Percentiles rank a stretch among this genome's conserved stretches.
phyloP scores from a whole-genome alignment of 768 basidiomycete genomes.

The Tulasnella sp. region DNA sequence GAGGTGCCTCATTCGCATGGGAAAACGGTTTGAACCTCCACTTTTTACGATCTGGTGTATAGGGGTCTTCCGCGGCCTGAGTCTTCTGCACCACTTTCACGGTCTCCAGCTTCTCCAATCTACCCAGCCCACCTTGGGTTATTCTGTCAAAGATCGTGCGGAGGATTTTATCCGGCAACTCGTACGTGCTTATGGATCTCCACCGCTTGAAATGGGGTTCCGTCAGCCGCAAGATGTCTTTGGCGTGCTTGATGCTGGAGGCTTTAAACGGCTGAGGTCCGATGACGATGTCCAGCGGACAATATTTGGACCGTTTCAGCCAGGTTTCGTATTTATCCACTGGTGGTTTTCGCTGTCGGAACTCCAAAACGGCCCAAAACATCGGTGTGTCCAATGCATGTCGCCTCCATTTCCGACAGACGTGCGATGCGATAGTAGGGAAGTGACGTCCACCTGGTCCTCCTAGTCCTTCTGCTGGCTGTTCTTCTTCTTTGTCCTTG shows the following conservation, averaged over 20 bases:
- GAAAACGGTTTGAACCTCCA: background rate
- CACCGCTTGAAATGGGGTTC: background rate
- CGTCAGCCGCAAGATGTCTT: background rate
- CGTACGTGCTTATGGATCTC: conserved; percentile 40
- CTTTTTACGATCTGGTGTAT: no score
- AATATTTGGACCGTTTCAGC: background rate
- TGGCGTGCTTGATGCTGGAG: background rate
- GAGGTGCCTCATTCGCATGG: background rate
- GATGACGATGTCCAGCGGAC: background rate
- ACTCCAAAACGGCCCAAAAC: background rate
- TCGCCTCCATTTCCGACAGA: background rate
- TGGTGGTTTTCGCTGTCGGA: background rate
- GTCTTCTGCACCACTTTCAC: conserved; percentile 43
- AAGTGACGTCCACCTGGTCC: background rate
- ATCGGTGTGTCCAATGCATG: conserved; percentile 38
- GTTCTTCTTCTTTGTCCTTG: background rate
- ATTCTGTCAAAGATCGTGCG: conserved; percentile 56
- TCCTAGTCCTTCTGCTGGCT: background rate
- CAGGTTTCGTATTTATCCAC: background rate
- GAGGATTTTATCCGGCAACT: conserved; percentile 34
- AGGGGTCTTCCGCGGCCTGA: no score
- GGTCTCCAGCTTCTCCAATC: conserved; percentile 62
- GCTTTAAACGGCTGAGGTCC: background rate
- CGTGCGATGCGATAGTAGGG: background rate
- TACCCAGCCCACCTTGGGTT: conserved; percentile 51